Conservation (phyloP, 371 early-diverging fungal genomes). For the Saksenaea vasiformis region DNA sequence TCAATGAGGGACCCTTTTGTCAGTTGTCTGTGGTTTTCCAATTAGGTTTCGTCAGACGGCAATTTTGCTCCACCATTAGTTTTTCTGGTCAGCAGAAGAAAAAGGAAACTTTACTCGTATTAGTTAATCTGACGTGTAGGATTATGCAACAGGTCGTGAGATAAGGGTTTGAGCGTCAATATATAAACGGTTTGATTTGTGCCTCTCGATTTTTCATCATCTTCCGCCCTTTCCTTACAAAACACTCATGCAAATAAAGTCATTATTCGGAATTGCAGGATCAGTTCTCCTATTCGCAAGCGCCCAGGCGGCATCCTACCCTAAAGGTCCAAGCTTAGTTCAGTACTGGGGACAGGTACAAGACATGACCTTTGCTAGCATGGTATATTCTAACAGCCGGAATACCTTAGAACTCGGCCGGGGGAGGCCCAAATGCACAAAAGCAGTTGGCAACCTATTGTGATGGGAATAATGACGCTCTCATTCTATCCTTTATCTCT, state of each 20-base stretch:
- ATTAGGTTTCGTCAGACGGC: too few species aligned
- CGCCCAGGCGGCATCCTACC: slow-evolving; percentile 8
- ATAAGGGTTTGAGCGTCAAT: neutral
- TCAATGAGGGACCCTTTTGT: too few species aligned
- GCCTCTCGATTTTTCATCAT: neutral
- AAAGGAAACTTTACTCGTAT: slow-evolving; percentile 5
- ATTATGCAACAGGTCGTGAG: neutral
- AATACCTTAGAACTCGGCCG: slow-evolving; percentile 19
- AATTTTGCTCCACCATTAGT: too few species aligned
- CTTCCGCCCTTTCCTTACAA: slow-evolving; percentile 2
- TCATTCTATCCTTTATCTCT: slow-evolving; percentile 20
- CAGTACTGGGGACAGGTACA: slow-evolving; percentile 22
- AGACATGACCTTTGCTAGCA: neutral
- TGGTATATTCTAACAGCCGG: neutral
- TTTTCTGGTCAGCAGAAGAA: neutral
- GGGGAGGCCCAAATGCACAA: slow-evolving; percentile 8
- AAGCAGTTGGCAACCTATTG: slow-evolving; percentile 21
- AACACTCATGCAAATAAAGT: neutral
- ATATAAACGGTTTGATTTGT: neutral
- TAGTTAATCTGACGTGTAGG: neutral
- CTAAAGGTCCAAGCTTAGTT: slow-evolving; percentile 10
- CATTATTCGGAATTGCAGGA: slow-evolving; percentile 3
- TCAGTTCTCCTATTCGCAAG: neutral
- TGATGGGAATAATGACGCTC: slow-evolving; percentile 24
- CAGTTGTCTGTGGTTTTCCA: too few species aligned